Conservation (phyloP, 768 basidiomycete genomes). For the Boletales sp. region DNA sequence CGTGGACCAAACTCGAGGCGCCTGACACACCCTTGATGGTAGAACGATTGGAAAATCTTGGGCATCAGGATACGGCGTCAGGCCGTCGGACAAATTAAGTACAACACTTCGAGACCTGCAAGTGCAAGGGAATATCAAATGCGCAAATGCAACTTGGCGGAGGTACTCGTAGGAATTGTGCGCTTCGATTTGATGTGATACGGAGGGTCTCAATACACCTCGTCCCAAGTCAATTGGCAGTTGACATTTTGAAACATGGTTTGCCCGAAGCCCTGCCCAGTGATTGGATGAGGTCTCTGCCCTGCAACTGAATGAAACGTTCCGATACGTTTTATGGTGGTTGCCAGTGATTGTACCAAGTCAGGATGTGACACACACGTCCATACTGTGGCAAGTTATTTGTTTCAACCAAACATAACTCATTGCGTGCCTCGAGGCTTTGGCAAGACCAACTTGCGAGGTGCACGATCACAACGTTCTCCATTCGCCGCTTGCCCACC, state of each 20-base stretch:
- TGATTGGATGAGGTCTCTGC: background rate
- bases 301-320: no score
- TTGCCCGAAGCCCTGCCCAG: background rate
- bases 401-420: slow-evolving; percentile 28
- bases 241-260: background rate
- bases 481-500: slow-evolving; percentile 9
- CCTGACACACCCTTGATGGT: slow-evolving; percentile 8
- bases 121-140: slow-evolving; percentile 20
- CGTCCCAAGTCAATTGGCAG: background rate
- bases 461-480: slow-evolving; percentile 10
- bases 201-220: background rate
- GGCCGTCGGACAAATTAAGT: slow-evolving; percentile 10
- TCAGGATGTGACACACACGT: no score
- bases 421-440: slow-evolving; percentile 29
- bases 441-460: slow-evolving; percentile 16
- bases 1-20: slow-evolving; percentile 19
- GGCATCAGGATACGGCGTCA: slow-evolving; percentile 4
- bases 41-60: slow-evolving; percentile 10
- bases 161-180: background rate
- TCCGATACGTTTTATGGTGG: no score
- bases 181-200: slow-evolving; percentile 11
- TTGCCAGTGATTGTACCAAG: no score
- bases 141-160: slow-evolving; percentile 5
- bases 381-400: slow-evolving; percentile 18
- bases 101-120: slow-evolving; percentile 2